A percentile compares a stretch with the other conserved stretches of the same genome.
phyloP scores from a whole-genome alignment of 2,329 filamentous ascomycete species.

The Scytalidium lignicola region DNA sequence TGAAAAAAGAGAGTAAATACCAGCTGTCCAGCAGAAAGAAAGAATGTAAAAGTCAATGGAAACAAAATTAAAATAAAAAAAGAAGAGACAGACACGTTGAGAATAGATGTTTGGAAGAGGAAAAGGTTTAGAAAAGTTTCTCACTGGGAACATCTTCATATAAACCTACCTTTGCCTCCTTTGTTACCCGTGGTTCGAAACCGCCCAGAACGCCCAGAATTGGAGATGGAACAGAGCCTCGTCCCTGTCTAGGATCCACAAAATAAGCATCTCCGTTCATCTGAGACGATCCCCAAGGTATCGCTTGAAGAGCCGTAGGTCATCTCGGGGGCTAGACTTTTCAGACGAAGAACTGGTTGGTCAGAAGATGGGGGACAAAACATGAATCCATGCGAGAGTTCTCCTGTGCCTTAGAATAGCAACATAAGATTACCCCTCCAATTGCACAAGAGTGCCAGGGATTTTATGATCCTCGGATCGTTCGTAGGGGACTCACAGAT shows the following conservation, averaged over 20 bases:
- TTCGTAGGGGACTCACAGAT: not conserved
- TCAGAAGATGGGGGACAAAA: not conserved
- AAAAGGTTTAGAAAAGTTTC: constrained; percentile 1
- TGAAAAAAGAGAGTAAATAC: constrained; percentile 6
- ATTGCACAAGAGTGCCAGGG: not conserved
- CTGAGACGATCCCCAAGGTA: not conserved
- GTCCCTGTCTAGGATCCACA: constrained; percentile 3
- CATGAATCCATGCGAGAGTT: not conserved
- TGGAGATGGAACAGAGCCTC: constrained; percentile 7
- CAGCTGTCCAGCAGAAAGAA: constrained; percentile 13
- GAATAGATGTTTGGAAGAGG: constrained; percentile 1
- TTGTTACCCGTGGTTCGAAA: constrained; percentile 4
- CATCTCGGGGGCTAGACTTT: not conserved
- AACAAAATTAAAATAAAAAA: constrained; percentile 6
- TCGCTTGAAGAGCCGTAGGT: not conserved
- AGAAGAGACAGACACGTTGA: constrained; percentile 1
- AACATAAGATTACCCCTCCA: not conserved
- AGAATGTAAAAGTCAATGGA: constrained; percentile 5
- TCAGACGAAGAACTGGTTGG: not conserved
- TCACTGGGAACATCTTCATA: constrained; percentile 2
- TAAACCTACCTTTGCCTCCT: not conserved
- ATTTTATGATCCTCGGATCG: not conserved
- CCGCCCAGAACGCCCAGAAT: constrained; percentile 5
- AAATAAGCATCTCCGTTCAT: not conserved
- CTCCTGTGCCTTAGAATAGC: not conserved